Evolutionary conservation across 2,329 filamentous ascomycete species (phyloP).

Genomic region (Lomentospora prolificans): DNA sequence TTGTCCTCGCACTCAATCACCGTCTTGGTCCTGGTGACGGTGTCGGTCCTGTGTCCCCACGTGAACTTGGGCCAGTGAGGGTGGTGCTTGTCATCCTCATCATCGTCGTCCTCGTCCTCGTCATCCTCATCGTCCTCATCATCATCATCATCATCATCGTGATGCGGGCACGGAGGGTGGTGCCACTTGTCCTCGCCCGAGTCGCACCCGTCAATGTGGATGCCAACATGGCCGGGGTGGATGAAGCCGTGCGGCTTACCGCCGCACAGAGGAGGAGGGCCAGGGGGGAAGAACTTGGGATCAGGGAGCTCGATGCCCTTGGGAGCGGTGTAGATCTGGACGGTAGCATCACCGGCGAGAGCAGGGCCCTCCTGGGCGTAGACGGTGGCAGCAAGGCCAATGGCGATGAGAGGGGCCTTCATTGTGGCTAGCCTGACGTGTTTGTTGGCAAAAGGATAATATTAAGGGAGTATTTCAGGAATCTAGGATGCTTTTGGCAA

Average conservation of each 20-base stretch:
- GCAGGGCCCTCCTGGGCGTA: conserved; percentile 6
- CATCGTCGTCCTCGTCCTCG: no score
- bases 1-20: conserved; percentile 27
- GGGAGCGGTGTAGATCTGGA: conserved; percentile 11
- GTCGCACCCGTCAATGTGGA: conserved; percentile 27
- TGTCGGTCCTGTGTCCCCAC: conserved; percentile 33
- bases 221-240: conserved; percentile 25
- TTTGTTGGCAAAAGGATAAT: neutral
- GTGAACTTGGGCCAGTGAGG: conserved; percentile 16
- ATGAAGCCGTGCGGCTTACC: conserved; percentile 16
- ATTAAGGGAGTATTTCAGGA: neutral
- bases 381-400: conserved; percentile 13
- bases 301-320: conserved; percentile 14
- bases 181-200: conserved; percentile 23
- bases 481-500: neutral
- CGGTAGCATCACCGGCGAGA: neutral
- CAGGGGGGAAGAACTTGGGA: conserved; percentile 8
- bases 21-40: conserved; percentile 26
- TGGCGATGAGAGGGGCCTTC: conserved; percentile 12
- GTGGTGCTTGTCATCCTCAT: conserved; percentile 18
- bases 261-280: conserved; percentile 15
- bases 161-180: conserved; percentile 25
- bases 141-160: no score
- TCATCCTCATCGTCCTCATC: no score
- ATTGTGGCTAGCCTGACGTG: conserved; percentile 8